A percentile compares a stretch with the other conserved stretches of the same genome.
Evolutionary conservation across 345 rosid genomes (phyloP).

Genomic region (Acer saccharum): DNA sequence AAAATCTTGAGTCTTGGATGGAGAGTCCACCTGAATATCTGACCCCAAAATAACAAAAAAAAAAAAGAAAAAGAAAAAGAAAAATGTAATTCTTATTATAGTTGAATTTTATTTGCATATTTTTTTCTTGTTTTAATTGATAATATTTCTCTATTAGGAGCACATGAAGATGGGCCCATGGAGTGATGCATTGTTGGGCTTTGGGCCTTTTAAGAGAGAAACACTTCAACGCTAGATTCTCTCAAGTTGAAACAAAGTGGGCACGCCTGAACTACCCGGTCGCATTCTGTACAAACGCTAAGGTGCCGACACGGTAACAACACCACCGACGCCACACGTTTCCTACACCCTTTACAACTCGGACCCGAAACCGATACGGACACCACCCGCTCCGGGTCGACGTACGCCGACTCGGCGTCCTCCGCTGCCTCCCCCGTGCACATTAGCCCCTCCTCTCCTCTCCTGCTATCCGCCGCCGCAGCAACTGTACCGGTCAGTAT

Average conservation of each 20-base stretch:
- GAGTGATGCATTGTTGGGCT: not conserved
- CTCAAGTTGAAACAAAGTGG: slow-evolving; percentile 70
- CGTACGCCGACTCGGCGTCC: slow-evolving; percentile 88
- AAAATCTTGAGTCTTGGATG: slow-evolving; percentile 16
- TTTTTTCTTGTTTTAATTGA: not conserved
- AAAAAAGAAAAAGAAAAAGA: not conserved
- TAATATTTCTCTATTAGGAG: not conserved
- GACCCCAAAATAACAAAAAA: slow-evolving; percentile 2
- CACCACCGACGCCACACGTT: slow-evolving; percentile 66
- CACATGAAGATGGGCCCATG: slow-evolving; percentile 4
- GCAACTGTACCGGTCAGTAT: slow-evolving; percentile 23
- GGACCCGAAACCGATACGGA: slow-evolving; percentile 37
- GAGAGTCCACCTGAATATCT: slow-evolving; percentile 17
- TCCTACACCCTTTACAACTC: slow-evolving; percentile 59
- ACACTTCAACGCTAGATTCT: slow-evolving; percentile 79
- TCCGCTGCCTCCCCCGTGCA: slow-evolving; percentile 48
- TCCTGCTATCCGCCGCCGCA: slow-evolving; percentile 38
- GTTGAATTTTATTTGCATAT: slow-evolving; percentile 10
- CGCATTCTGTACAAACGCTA: slow-evolving; percentile 70
- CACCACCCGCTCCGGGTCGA: slow-evolving; percentile 67
- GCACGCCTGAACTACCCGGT: slow-evolving; percentile 61
- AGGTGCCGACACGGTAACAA: slow-evolving; percentile 94
- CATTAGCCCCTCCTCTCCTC: slow-evolving; percentile 36
- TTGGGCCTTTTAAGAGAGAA: slow-evolving; percentile 35
- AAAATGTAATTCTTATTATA: slow-evolving; percentile 16